phyloP scores from a whole-genome alignment of 108 stramenopile species.

The Skeletonema costatum region DNA sequence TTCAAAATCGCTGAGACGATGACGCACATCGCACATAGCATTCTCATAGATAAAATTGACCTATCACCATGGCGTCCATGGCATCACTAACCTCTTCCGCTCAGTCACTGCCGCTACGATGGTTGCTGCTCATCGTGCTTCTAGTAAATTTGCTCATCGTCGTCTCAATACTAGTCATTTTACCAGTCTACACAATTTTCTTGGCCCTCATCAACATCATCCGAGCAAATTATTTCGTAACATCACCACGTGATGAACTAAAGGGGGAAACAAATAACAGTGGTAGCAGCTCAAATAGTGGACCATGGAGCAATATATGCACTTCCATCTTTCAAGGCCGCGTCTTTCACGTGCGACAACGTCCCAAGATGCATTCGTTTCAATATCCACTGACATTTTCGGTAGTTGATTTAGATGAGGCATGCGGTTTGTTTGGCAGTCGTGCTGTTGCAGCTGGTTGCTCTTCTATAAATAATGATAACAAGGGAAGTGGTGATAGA shows the following conservation, averaged over 20 bases:
- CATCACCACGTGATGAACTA: neutral
- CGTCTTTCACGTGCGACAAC: slow-evolving; percentile 76
- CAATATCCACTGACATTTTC: slow-evolving; percentile 88
- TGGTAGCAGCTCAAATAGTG: neutral
- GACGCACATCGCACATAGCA: no score
- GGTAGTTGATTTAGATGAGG: slow-evolving; percentile 82
- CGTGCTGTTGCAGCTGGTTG: slow-evolving; percentile 6
- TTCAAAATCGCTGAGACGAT: no score
- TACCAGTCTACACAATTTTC: slow-evolving; percentile 24
- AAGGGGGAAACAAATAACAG: neutral
- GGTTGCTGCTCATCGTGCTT: neutral
- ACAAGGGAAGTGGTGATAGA: neutral
- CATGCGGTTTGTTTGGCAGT: slow-evolving; percentile 41
- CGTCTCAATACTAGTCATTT: neutral
- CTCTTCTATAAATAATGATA: neutral
- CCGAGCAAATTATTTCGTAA: slow-evolving; percentile 1
- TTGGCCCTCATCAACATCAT: slow-evolving; percentile 24
- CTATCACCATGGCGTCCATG: neutral
- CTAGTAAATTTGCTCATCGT: neutral
- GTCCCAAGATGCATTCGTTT: slow-evolving; percentile 72
- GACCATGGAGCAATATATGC: slow-evolving; percentile 26
- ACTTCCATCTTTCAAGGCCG: slow-evolving; percentile 46
- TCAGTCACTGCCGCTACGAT: neutral
- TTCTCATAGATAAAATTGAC: no score
- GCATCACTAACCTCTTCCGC: neutral